Base-by-base conservation (phyloP, 306 rosid genomes). In the Cicer pinnatifidum region DNA sequence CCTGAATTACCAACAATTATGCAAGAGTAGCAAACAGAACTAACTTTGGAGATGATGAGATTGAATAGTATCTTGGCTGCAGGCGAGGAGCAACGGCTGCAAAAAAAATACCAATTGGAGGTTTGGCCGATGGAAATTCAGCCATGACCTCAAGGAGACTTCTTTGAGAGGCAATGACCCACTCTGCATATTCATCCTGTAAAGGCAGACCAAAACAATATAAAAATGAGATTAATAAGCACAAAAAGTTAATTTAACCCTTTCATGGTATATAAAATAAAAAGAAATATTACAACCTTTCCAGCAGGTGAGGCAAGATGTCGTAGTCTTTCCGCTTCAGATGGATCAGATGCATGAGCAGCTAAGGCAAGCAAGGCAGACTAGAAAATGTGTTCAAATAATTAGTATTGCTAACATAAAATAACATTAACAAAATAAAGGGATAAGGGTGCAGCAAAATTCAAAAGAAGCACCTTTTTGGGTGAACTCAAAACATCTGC, bases 111-210 rank as follows among this genome's bases (percentile, higher is more conserved):
- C 97, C 97, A 66, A 91, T 84, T 40, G 99, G 91, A 48, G 99
- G 97, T 80, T 76, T 91, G 82, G 97, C 97, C 19, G 97, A 90
- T 80, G 97, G 84, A 75, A 90, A 95, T 75, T 82, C 96, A 72
- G 89, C 88, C 97, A 95, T 87, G 81, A 95, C 89, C 81, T 95
- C 97, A 80, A 95, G 96, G 65, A 95, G 96, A 83, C 99, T 91
- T 85, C 97, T 90, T 86, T 95, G 99, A 75, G 89, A 76, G 71
- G 92, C 83, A 85, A 83, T 78, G 62, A 90, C 86, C 96, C 91
- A 92, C 73, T 90, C 88, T 58, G 97, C 78, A 87, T 95, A 95
- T 77, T 90, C 97, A 87, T 95, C 97, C 99, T 95, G 84, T 19
- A 75, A 28, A 46, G 56, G 41, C 41, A 83, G 67, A 76, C 12